A percentile compares a stretch with the other conserved stretches of the same genome.
phyloP scores from a whole-genome alignment of 1,139 yeast species.

The Yamadazyma atlantica region DNA sequence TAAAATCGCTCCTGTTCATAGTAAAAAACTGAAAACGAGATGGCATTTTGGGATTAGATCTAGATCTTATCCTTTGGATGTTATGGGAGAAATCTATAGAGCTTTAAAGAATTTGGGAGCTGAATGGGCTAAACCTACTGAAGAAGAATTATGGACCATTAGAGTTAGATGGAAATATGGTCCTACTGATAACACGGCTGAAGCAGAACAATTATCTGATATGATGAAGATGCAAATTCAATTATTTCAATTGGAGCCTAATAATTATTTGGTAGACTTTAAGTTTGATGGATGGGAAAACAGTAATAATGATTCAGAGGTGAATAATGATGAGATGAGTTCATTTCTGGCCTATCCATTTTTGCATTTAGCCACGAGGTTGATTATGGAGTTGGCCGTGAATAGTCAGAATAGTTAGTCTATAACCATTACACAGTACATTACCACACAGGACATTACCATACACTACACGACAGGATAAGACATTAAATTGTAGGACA shows the following conservation, averaged over 20 bases:
- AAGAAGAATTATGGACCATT: slow-evolving; percentile 94
- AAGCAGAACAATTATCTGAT: slow-evolving; percentile 20
- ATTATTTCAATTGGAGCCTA: slow-evolving; percentile 91
- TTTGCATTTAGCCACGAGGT: slow-evolving; percentile 83
- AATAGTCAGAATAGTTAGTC: slow-evolving; percentile 43
- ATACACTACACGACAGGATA: background rate
- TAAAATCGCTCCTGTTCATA: slow-evolving; percentile 70
- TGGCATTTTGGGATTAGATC: slow-evolving; percentile 99
- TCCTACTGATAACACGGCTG: slow-evolving; percentile 30
- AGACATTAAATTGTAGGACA: too few relatives aligned
- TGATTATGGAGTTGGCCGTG: slow-evolving; percentile 96
- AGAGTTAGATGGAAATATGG: slow-evolving; percentile 93
- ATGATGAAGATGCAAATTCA: slow-evolving; percentile 97
- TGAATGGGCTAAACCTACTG: slow-evolving; percentile 94
- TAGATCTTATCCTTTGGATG: slow-evolving; percentile 94
- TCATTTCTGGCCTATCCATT: slow-evolving; percentile 95
- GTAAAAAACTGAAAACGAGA: slow-evolving; percentile 87
- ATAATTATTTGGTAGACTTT: slow-evolving; percentile 93
- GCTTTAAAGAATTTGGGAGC: slow-evolving; percentile 94
- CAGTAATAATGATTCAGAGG: slow-evolving; percentile 23
- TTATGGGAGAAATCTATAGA: slow-evolving; percentile 96
- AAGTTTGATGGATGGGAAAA: slow-evolving; percentile 97
- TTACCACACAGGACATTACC: background rate
- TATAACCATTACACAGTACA: background rate
- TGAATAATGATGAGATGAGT: slow-evolving; percentile 67